Conservation (phyloP, 2,329 filamentous ascomycete genomes). For the Fonsecaea pedrosoi region DNA sequence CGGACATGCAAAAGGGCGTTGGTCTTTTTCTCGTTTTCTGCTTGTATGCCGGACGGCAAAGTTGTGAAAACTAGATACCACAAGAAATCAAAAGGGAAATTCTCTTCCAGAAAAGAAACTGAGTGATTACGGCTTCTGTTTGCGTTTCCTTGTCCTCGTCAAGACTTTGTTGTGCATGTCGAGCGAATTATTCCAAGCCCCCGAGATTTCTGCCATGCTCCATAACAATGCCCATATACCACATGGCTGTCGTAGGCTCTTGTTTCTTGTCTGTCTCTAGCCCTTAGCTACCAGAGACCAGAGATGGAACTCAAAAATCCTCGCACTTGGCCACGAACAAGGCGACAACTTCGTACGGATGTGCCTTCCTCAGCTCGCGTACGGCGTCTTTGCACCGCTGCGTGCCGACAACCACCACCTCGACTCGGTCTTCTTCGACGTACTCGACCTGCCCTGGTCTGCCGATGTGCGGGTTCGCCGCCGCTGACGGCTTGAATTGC, state of each 20-base stretch:
- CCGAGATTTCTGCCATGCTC: not conserved
- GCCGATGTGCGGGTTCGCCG: conserved; percentile 52
- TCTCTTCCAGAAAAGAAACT: not conserved
- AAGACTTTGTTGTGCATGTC: not conserved
- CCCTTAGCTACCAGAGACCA: not conserved
- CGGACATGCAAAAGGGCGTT: conserved; percentile 18
- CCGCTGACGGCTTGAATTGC: conserved; percentile 51
- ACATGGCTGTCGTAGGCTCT: not conserved
- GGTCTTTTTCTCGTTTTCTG: conserved; percentile 16
- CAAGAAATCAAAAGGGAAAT: conserved; percentile 16
- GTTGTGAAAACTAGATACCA: conserved; percentile 27
- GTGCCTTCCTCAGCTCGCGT: conserved; percentile 49
- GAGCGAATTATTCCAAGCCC: no score
- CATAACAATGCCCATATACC: not conserved
- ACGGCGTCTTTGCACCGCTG: conserved; percentile 50
- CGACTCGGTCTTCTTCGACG: conserved; percentile 53
- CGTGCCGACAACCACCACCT: conserved; percentile 52
- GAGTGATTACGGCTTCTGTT: not conserved
- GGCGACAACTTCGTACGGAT: conserved; percentile 55
- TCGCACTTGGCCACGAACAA: conserved; percentile 55
- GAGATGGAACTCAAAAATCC: not conserved
- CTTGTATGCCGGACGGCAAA: conserved; percentile 13
- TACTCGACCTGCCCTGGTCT: conserved; percentile 48
- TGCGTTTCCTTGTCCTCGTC: not conserved
- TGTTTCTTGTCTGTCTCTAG: not conserved